phyloP scores from a whole-genome alignment of 2,329 filamentous ascomycete genomes.

The Beauveria pseudobassiana region DNA sequence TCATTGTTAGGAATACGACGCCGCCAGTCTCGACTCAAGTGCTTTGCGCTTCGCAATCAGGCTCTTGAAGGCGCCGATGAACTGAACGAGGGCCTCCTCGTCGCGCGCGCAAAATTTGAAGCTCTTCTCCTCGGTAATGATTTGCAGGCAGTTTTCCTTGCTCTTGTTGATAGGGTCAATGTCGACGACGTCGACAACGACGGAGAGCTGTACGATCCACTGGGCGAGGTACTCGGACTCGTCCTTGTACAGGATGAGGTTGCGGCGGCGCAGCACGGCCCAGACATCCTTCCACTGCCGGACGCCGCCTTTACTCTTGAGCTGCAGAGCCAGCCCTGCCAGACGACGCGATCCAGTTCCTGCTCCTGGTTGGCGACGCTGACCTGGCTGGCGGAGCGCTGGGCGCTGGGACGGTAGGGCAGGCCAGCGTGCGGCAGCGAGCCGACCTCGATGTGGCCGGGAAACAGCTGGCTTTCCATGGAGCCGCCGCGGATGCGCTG shows the following conservation, averaged over 20 bases:
- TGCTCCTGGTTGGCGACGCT: slow-evolving; percentile 50
- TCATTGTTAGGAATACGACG: slow-evolving; percentile 11
- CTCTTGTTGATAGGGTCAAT: slow-evolving; percentile 80
- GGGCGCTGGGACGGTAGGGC: slow-evolving; percentile 17
- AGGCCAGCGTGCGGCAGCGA: slow-evolving; percentile 6
- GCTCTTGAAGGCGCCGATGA: slow-evolving; percentile 88
- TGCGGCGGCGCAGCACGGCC: slow-evolving; percentile 81
- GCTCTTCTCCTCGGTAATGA: slow-evolving; percentile 88
- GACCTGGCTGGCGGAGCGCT: slow-evolving; percentile 54
- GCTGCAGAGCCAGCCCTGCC: slow-evolving; percentile 81
- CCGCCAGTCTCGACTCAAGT: slow-evolving; percentile 42
- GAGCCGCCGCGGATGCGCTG: slow-evolving; percentile 42
- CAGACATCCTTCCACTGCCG: slow-evolving; percentile 93
- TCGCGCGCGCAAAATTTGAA: slow-evolving; percentile 69
- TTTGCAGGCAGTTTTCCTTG: slow-evolving; percentile 80
- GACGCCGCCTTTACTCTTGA: slow-evolving; percentile 75
- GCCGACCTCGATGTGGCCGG: slow-evolving; percentile 13
- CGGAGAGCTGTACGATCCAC: slow-evolving; percentile 70
- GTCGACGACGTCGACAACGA: slow-evolving; percentile 84
- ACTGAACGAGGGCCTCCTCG: slow-evolving; percentile 76
- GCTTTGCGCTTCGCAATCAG: slow-evolving; percentile 64
- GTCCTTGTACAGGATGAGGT: slow-evolving; percentile 87
- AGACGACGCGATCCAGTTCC: slow-evolving; percentile 83
- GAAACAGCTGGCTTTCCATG: slow-evolving; percentile 40
- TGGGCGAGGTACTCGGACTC: slow-evolving; percentile 82